Evolutionary conservation across 495 filamentous ascomycete species (phyloP), one percentile per base, ranked within the genome.

Genomic region (Lentithecium fluviatile): DNA sequence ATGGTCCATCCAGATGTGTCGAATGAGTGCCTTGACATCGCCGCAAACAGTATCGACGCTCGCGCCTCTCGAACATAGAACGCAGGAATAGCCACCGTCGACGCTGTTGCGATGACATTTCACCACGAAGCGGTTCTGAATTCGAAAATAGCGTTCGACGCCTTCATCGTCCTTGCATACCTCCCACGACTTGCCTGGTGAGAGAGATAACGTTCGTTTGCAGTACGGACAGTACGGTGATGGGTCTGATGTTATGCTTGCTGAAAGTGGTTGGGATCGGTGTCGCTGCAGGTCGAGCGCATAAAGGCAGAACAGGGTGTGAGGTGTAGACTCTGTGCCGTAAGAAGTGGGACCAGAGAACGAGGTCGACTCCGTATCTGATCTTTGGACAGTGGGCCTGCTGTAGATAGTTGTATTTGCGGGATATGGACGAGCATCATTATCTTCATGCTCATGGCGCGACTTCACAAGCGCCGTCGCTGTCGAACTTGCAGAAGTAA

Each of bases 241-340:
- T 3, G 49, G 26, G 34, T 34, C 29, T 10, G 56, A 61, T 0
- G 53, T 57, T 19, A 60, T 52, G 49, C 58, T 59, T 24, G 60
- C 26, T 17, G 46, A n/a, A 38, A 69, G 60, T 37, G 67, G 32
- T 34, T 69, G 67, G 36, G 64, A 58, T 2, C 71, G 72, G 55
- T 71, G 58, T 60, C 64, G 51, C 38, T 72, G 66, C 19, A 65
- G 55, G 36, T 67, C 58, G 36, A 68, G 53, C 48, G 72, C 70
- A 50, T 75, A 68, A n/a, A 64, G 64, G 21, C 72, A 72, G 61
- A 68, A 72, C 48, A 65, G 68, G 11, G 63, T 50, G 56, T 62
- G 62, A n/a, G 71, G 67, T 25, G 60, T 20, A 24, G 54, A 51
- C 21, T 62, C 24, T 36, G 60, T 46, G 19, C 19, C 60, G 20